These are phyloP conservation scores for Chaetomiaceae sp. DNA, from an alignment of 2,329 filamentous ascomycete species.

Conservation along the genomic window DNA sequence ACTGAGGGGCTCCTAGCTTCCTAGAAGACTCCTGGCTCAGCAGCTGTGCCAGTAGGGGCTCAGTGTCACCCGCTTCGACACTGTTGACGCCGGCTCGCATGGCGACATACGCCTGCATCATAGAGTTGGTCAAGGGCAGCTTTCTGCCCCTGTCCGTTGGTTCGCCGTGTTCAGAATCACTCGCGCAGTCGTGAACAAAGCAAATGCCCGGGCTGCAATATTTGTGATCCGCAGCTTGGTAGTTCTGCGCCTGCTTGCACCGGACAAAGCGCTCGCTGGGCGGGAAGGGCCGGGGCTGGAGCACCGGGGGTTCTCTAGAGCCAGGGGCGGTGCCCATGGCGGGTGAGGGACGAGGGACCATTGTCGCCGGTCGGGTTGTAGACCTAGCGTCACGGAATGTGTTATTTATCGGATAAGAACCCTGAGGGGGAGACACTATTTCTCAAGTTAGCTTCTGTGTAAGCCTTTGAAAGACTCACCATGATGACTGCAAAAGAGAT, in stretches of 20 bases:
- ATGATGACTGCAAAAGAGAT: too few species aligned
- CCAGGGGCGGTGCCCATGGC: too few species aligned
- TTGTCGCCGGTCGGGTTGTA: too few species aligned
- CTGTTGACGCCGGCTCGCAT: not conserved
- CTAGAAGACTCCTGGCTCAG: not conserved
- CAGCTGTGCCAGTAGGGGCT: not conserved
- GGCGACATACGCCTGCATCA: conserved; percentile 1
- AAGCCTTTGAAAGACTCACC: too few species aligned
- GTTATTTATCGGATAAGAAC: too few species aligned
- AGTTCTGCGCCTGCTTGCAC: not conserved
- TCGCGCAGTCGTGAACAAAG: not conserved
- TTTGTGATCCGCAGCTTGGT: not conserved
- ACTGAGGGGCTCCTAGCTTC: not conserved
- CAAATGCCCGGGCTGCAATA: not conserved
- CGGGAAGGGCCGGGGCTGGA: not conserved
- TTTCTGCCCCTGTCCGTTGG: not conserved
- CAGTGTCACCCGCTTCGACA: not conserved
- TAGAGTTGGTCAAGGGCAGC: not conserved
- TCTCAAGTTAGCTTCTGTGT: too few species aligned
- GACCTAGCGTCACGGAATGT: too few species aligned
- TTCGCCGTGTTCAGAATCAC: not conserved
- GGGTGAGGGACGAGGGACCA: too few species aligned
- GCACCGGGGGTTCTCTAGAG: not conserved
- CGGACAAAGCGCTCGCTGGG: not conserved
- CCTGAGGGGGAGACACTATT: too few species aligned